These are phyloP conservation scores for Leptographium lundbergii DNA, from an alignment of 2,329 filamentous ascomycete genomes.

Conservation along the genomic window DNA sequence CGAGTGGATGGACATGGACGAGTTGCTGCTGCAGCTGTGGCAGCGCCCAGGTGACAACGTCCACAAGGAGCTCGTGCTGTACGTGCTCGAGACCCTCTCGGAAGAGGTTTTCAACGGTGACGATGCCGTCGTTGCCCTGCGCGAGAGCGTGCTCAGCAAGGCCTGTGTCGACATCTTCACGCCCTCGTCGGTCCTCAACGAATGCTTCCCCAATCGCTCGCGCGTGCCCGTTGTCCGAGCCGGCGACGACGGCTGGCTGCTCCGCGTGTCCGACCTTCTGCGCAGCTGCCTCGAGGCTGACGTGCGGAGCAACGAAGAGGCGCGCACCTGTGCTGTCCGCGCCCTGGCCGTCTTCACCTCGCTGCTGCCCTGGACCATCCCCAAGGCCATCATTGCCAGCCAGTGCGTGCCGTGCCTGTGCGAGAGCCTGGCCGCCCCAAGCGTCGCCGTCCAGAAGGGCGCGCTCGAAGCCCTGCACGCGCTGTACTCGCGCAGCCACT, in stretches of 20 bases:
- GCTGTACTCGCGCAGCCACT: slow-evolving; percentile 62
- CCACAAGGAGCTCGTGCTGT: slow-evolving; percentile 76
- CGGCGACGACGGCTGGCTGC: slow-evolving; percentile 78
- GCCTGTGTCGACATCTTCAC: slow-evolving; percentile 92
- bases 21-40: slow-evolving; percentile 72
- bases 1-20: slow-evolving; percentile 93
- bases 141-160: slow-evolving; percentile 74
- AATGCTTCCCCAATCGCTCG: slow-evolving; percentile 65
- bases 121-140: slow-evolving; percentile 70
- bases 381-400: slow-evolving; percentile 63
- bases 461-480: slow-evolving; percentile 75
- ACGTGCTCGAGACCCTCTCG: slow-evolving; percentile 79
- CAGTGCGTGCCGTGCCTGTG: slow-evolving; percentile 59
- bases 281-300: slow-evolving; percentile 57
- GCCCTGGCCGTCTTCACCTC: slow-evolving; percentile 66
- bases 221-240: slow-evolving; percentile 55
- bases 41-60: slow-evolving; percentile 48
- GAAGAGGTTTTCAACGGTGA: slow-evolving; percentile 91
- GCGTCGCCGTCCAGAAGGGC: slow-evolving; percentile 65
- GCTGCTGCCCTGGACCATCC: slow-evolving; percentile 76
- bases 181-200: slow-evolving; percentile 58
- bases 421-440: slow-evolving; percentile 54
- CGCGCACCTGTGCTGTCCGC: slow-evolving; percentile 61
- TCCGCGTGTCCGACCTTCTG: slow-evolving; percentile 62
- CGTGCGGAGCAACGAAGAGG: slow-evolving; percentile 50